Percentiles rank a stretch among this genome's conserved stretches.
phyloP scores from a whole-genome alignment of 371 early-diverging fungal species.

The Mucor plumbeus region DNA sequence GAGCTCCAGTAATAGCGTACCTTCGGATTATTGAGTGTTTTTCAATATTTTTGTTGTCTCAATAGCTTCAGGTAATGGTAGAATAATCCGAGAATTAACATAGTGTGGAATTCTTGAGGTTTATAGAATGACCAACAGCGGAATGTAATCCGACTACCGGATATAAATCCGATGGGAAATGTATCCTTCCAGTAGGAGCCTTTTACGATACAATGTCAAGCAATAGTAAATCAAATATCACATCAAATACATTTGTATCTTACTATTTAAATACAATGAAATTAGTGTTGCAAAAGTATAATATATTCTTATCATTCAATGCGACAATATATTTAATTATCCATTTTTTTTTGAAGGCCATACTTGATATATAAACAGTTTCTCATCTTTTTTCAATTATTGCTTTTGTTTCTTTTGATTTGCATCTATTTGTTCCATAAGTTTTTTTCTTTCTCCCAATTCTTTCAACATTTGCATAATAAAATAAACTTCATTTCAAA shows the following conservation, averaged over 20 bases:
- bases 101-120: not conserved
- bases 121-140: not conserved
- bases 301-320: not conserved
- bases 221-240: not conserved
- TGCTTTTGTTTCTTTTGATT: too few species aligned
- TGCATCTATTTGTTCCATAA: too few species aligned
- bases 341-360: too few species aligned
- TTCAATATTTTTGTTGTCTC: too few species aligned
- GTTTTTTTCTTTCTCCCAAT: not conserved
- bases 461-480: not conserved
- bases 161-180: conserved; percentile 7
- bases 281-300: not conserved
- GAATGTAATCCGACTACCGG: not conserved
- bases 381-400: too few species aligned
- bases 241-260: too few species aligned
- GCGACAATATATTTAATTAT: not conserved
- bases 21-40: too few species aligned
- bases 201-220: not conserved
- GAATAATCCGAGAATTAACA: not conserved
- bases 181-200: not conserved
- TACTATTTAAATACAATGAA: not conserved
- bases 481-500: not conserved
- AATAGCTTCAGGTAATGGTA: too few species aligned
- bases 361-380: too few species aligned
- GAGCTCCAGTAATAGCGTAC: too few species aligned